These are phyloP conservation scores for Agrocybe chaxingu DNA, from an alignment of 768 basidiomycete species.

Conservation along the genomic window DNA sequence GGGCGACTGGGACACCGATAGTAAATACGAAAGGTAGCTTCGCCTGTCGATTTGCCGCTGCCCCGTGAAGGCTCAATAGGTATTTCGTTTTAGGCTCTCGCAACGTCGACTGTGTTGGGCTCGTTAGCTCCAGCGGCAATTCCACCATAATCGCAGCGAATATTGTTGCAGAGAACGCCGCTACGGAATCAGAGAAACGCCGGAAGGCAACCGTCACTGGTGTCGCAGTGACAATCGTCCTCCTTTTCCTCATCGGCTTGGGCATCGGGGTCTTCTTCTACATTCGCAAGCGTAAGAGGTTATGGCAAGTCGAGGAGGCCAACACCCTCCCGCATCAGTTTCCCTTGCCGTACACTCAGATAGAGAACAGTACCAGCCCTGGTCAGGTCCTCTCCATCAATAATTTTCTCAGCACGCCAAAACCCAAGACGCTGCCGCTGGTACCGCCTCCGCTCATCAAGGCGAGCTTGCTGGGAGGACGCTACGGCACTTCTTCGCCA, in stretches of 20 bases:
- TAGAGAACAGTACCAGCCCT: neutral
- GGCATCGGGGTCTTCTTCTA: slow-evolving; percentile 4
- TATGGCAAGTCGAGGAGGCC: slow-evolving; percentile 6
- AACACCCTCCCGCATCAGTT: slow-evolving; percentile 4
- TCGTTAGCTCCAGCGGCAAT: slow-evolving; percentile 24
- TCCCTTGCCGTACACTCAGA: neutral
- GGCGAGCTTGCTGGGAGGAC: neutral
- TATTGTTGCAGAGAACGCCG: slow-evolving; percentile 2
- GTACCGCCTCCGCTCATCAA: too few species aligned
- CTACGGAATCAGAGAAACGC: neutral
- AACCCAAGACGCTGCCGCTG: neutral
- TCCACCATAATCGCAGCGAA: slow-evolving; percentile 6
- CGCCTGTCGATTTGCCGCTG: slow-evolving; percentile 18
- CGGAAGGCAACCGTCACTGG: slow-evolving; percentile 6
- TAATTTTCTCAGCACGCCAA: neutral
- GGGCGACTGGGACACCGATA: slow-evolving; percentile 30
- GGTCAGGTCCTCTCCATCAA: slow-evolving; percentile 1
- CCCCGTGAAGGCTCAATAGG: neutral
- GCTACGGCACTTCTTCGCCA: neutral
- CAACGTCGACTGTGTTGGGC: slow-evolving; percentile 28
- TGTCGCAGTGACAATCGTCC: slow-evolving; percentile 8
- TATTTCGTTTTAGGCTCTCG: slow-evolving; percentile 18
- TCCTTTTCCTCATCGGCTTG: slow-evolving; percentile 6
- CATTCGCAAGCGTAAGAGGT: slow-evolving; percentile 5
- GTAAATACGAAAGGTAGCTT: slow-evolving; percentile 28